Base-by-base conservation (phyloP, 305 asterid species). In the Andrographis paniculata region DNA sequence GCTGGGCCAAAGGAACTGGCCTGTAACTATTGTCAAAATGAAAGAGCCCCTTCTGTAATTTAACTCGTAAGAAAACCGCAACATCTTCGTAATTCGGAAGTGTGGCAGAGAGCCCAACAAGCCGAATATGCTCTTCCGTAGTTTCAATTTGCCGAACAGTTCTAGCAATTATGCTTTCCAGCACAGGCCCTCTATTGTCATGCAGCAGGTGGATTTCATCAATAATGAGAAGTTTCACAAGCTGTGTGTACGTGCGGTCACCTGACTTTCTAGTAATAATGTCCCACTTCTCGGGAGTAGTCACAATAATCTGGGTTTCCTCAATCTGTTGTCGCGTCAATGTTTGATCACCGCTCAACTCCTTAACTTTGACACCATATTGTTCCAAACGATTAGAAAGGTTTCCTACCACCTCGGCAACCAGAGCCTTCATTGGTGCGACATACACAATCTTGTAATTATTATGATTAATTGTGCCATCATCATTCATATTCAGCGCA, bases 271-370 rank as follows among this genome's bases (percentile, higher is more conserved):
- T 80, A 17, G 99, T 87, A 55, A 87, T 77, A n/a, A 86, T 80
- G 64, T 91, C 96, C 95, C 99, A 91, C 66, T 86, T 91, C 78
- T 87, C 99, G 12, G 93, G 96, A 9, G 99, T 91, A 2, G 99
- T 87, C 63, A 91, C 96, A 55, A 87, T 91, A 52, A 80, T 83
- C 61, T 87, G 96, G 37, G 99, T 86, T 45, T 91, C 96, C 35
- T 91, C 99, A 68, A 91, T 87, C 75, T 77, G 99, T 64, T 91
- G 99, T 7, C 94, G 77, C 17, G 95, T 87, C 71, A 87, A 40
- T 27, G 94, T 22, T 55, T 87, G 99, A 69, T 91, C 99, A 55
- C 99, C 96, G 57, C 99, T 91, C 48, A 91, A 70, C 69, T 91
- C 99, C 63, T 73, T 86, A 61, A 91, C 99, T 53, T 47, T 60